These are phyloP conservation scores for Magnusiomyces sp. DNA, from an alignment of 1,139 yeast species.

Conservation along the genomic window DNA sequence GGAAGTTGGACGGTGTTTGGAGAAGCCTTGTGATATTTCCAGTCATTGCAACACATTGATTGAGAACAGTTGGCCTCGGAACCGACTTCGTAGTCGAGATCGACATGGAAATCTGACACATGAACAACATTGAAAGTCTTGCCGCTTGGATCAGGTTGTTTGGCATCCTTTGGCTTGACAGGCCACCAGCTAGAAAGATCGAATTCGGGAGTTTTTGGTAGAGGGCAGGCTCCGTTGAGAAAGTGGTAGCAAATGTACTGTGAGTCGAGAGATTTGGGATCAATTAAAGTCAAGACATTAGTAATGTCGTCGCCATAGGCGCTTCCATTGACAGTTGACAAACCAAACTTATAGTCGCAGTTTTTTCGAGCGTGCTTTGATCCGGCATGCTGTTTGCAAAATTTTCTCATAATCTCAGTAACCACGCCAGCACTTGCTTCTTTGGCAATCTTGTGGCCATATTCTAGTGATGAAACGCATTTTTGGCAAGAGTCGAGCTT, in stretches of 20 bases:
- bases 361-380: conserved; percentile 13
- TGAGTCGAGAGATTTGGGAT: conserved; percentile 38
- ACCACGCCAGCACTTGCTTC: conserved; percentile 36
- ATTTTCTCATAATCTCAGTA: conserved; percentile 35
- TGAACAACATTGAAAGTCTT: conserved; percentile 51
- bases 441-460: conserved; percentile 35
- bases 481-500: conserved; percentile 26
- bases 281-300: conserved; percentile 37
- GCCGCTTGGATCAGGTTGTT: conserved; percentile 32
- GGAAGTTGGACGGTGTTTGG: conserved; percentile 40
- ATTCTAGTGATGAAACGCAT: conserved; percentile 34
- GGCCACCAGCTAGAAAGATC: conserved; percentile 39
- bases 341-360: conserved; percentile 29
- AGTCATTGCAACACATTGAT: conserved; percentile 41
- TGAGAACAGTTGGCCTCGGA: conserved; percentile 50
- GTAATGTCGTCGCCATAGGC: conserved; percentile 39
- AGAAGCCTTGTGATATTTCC: conserved; percentile 29
- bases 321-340: conserved; percentile 31
- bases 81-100: conserved; percentile 48
- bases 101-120: conserved; percentile 52
- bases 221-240: conserved; percentile 33
- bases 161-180: conserved; percentile 31
- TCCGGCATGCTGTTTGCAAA: conserved; percentile 35
- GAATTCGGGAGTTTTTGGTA: conserved; percentile 37
- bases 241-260: conserved; percentile 43